Evolutionary conservation across 768 basidiomycete species (phyloP), one percentile per base, ranked within the genome.

Genomic region (Leccinellum luteum): DNA sequence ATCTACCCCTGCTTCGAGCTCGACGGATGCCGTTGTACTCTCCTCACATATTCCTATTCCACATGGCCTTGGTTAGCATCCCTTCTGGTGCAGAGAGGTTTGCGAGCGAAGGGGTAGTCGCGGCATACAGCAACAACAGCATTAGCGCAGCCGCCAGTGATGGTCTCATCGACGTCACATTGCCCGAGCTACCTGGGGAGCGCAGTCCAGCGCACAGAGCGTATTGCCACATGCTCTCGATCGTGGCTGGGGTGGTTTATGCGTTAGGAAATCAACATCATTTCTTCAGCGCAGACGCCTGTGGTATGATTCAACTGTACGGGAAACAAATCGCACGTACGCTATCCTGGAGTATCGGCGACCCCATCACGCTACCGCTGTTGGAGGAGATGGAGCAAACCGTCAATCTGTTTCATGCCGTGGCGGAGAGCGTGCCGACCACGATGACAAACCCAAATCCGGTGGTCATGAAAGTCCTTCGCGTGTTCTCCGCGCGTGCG

Each of bases 351-450:
- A 89, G 86, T 6, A 84, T 90, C 43, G 86, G 85, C 15, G 86
- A 90, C 47, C 68, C 90, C 0, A 81, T 97, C n/a, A 87, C 89
- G 0, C 71, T 89, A 0, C 83, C 92, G 0, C 76, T 86, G 2
- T 71, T 97, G 23, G 89, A 93, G 69, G 95, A 97, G 71, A 80
- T 94, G 60, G 88, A 92, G 65, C 86, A 88, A 49, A 83, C 87
- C 3, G 83, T 89, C 50, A 85, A 85, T 38, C 66, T 97, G 23
- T 95, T 94, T 75, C 81, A 85, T 59, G 81, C 89, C 10, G 80
- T 94, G 44, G 85, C 91, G 3, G 76, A 78, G 58, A 85, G 80
- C 58, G 38, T 59, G 3, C 68, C 63, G 12, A 54, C 64, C 6
- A 35, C 52, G 7, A 49, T 59, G 12, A 45, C 60, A 43, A 72